Percentiles rank a stretch among this genome's conserved stretches.
These are phyloP conservation scores for Pulveroboletus sp. DNA, from an alignment of 768 basidiomycete species.

Conservation along the genomic window DNA sequence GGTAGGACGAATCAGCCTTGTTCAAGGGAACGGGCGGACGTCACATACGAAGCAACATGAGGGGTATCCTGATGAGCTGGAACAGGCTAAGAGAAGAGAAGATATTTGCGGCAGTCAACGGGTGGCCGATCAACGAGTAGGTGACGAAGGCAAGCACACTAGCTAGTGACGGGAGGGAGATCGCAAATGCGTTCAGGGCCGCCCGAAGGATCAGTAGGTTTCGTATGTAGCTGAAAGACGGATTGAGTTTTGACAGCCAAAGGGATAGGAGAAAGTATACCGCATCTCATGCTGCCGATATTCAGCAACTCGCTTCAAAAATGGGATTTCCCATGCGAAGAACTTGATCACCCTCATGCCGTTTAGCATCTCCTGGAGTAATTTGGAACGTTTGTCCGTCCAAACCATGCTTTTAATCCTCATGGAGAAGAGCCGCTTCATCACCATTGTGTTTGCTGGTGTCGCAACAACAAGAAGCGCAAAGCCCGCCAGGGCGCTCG, in stretches of 20 bases:
- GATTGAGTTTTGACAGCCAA: background rate
- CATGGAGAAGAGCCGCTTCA: constrained; percentile 59
- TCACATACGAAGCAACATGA: constrained; percentile 61
- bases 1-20: constrained; percentile 6
- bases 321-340: constrained; percentile 85
- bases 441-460: constrained; percentile 67
- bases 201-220: constrained; percentile 62
- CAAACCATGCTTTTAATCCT: constrained; percentile 76
- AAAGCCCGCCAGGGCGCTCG: constrained; percentile 52
- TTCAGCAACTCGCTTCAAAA: constrained; percentile 65
- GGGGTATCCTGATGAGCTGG: constrained; percentile 74
- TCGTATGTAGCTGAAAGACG: constrained; percentile 51
- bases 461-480: constrained; percentile 63
- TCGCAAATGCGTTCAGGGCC: constrained; percentile 61
- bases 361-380: constrained; percentile 84
- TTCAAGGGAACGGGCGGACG: background rate
- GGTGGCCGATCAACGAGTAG: constrained; percentile 70
- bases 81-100: constrained; percentile 87
- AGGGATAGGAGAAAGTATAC: constrained; percentile 32
- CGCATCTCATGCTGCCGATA: constrained; percentile 70
- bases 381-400: constrained; percentile 87
- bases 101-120: constrained; percentile 63
- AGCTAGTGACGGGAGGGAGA: constrained; percentile 73
- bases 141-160: constrained; percentile 74
- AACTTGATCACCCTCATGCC: constrained; percentile 93